Evolutionary conservation across 495 filamentous ascomycete species (phyloP).

Genomic region (Hyaloscypha hepaticicola): DNA sequence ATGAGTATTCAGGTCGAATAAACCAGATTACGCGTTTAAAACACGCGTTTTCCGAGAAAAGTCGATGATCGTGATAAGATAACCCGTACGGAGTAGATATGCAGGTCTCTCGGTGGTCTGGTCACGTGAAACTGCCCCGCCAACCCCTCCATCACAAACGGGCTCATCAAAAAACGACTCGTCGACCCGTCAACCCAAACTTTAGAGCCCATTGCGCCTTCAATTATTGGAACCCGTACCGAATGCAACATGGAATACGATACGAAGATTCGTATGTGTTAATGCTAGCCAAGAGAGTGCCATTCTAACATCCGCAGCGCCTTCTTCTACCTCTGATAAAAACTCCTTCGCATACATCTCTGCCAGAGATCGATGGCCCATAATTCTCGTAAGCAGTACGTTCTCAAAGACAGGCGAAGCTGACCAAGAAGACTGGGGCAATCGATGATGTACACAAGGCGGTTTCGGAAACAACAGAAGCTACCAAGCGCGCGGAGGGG

Average conservation of each 20-base stretch:
- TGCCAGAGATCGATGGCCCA: constrained; percentile 83
- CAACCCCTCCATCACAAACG: neutral
- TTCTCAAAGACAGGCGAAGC: neutral
- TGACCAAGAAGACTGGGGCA: constrained; percentile 69
- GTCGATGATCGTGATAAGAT: no score
- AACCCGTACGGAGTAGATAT: no score
- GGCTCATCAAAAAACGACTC: neutral
- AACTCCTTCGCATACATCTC: constrained; percentile 85
- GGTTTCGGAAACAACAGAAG: constrained; percentile 57
- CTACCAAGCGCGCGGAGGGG: constrained; percentile 71
- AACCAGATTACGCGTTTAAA: no score
- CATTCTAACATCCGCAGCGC: constrained; percentile 51
- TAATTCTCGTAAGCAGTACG: constrained; percentile 73
- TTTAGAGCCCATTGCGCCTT: neutral
- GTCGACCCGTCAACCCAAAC: neutral
- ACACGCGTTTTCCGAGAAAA: no score
- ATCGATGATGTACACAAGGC: constrained; percentile 91
- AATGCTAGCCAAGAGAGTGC: neutral
- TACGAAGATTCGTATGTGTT: constrained; percentile 56
- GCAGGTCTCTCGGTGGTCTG: no score
- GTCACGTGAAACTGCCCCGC: neutral
- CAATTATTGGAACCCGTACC: neutral
- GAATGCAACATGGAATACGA: constrained; percentile 56
- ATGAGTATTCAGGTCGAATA: no score
- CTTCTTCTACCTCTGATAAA: constrained; percentile 73